A percentile compares a stretch with the other conserved stretches of the same genome.
These are phyloP conservation scores for Farysia itapuensis DNA, from an alignment of 1,284 basidiomycete species.

Conservation along the genomic window DNA sequence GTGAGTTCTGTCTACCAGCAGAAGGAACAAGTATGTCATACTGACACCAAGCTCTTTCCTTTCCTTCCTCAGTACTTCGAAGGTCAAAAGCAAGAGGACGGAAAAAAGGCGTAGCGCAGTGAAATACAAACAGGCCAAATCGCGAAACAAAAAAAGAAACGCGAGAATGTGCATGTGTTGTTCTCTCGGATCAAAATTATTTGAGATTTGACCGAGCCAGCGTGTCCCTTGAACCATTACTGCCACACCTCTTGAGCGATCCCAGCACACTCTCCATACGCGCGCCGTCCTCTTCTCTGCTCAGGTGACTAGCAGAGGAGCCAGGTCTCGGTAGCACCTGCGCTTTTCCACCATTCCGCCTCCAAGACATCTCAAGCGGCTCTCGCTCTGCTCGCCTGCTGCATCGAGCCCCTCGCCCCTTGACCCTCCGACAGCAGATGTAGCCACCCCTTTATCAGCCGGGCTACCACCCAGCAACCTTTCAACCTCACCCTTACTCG, in stretches of 20 bases:
- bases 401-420: conserved; percentile 13
- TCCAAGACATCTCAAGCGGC: conserved; percentile 36
- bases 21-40: no score
- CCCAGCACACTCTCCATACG: neutral
- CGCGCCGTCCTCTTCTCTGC: neutral
- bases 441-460: conserved; percentile 8
- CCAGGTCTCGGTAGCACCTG: neutral
- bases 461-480: neutral
- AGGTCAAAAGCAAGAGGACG: conserved; percentile 20
- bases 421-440: conserved; percentile 5
- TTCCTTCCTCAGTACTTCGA: conserved; percentile 30
- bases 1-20: no score
- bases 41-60: neutral
- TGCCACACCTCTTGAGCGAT: neutral
- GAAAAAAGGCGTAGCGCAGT: no score
- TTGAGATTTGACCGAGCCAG: no score
- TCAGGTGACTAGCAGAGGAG: no score
- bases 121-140: no score
- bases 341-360: conserved; percentile 17
- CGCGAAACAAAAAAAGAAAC: no score
- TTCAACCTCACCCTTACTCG: no score
- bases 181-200: no score
- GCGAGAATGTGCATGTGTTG: no score
- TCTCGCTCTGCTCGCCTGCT: conserved; percentile 30
- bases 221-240: no score